Base-by-base conservation (phyloP, 2,329 filamentous ascomycete genomes). In the Ascochyta pisi region DNA sequence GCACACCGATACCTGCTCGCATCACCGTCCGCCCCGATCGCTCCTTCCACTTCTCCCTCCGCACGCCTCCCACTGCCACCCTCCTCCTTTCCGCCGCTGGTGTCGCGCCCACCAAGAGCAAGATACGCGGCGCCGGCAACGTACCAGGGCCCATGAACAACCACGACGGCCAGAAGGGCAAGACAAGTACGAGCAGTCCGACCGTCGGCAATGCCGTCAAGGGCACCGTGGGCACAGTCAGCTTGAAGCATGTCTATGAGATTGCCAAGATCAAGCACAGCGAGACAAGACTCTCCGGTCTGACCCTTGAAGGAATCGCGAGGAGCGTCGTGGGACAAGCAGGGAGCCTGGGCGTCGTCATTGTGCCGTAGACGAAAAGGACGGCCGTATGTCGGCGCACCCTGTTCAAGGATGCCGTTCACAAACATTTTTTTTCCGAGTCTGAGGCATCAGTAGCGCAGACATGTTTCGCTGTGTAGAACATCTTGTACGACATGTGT, bases 191-290 rank as follows among this genome's bases (percentile, higher is more conserved):
- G 33, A 70, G 49, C 34, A 66, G 59, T 31, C 73, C 73, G 43
- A 76, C 70, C 31, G 64, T 57, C 6, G 74, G 73, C 1, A 89
- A 87, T 51, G 89, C 91, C 0, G 90, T 88, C 1, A 83, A 88
- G 58, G 91, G 96, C 65, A 86, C 81, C 7, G 86, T 96, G n/a
- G 95, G 94, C 54, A 89, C 86, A 3, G 84, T 99, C 52, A 95
- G 89, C 69, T 79, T 99, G 70, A 99, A 99, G 82, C 95, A 99
- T 79, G 82, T 99, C 22, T 98, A 92, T 79, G 94, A 98, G 80
- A 98, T 99, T 77, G 95, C 95, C 63, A 93, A 91, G 83, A 96
- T 99, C 72, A 99, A 99, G 84, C 89, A 77, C 50, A 63, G 65
- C 2, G 80, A 83, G 76, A 70, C 67, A 37, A 68, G 80, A 53